Evolutionary conservation across 306 rosid genomes (phyloP), one percentile per base, ranked within the genome.

Genomic region (Abrus precatorius): DNA sequence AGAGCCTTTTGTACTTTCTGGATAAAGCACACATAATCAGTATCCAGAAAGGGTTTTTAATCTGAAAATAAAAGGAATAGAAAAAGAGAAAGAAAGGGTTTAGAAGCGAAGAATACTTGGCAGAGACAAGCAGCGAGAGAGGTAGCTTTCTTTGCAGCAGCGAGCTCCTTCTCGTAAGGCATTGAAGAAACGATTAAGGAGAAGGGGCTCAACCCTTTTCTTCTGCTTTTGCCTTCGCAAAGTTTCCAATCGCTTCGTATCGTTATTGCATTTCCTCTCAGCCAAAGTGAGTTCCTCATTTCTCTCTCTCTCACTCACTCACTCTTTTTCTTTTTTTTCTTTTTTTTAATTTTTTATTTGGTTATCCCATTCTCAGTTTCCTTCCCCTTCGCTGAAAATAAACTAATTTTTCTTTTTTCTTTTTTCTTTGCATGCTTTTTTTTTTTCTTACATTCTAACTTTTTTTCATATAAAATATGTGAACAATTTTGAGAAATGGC

Each of bases 1-100:
- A 92, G 85, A 61, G 87, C 92, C 89, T 85, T 91, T 88, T 95
- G 99, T 9, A 95, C 97, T 88, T 89, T 95, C 99, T 95, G 92
- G 33, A 80, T 30, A 54, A 83, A 74, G 60, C 70, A 76, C 5
- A 57, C 49, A 75, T 55, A 87, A 79, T 59, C 73, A 83, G 47
- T 1, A 71, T 20, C 53, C 14, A 76, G 30, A 47, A 41, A 47
- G 20, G 6, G 14, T 30, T 63, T 38, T 12, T 0, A 11, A 7
- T 32, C n/a, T 6, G 65, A 53, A 38, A 14, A 40, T 7, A 47
- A 36, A 3, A 49, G 79, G 72, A 50, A 7, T 13, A 43, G 49
- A 50, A 69, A 14, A 27, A 33, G 7, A 10, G 74, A 53, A 29
- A 75, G 52, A 1, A 27, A 67, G 54, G 55, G 47, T 28, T 34